Evolutionary conservation across 2,329 filamentous ascomycete genomes (phyloP).

Genomic region (Teratosphaeria nubilosa): DNA sequence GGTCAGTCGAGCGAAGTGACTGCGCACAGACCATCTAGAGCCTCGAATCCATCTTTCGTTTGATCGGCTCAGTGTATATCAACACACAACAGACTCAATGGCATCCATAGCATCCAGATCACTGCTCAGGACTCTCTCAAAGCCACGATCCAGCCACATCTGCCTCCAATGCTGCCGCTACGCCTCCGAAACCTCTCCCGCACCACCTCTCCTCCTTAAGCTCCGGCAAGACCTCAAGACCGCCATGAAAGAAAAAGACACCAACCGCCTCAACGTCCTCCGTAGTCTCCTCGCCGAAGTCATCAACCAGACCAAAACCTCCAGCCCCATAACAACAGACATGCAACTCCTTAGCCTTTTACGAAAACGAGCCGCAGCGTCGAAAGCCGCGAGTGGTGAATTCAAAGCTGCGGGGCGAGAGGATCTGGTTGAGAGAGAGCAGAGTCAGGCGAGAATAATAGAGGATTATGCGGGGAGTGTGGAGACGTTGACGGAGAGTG

Average conservation of each 20-base stretch:
- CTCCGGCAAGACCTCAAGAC: slow-evolving; percentile 38
- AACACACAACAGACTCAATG: slow-evolving; percentile 5
- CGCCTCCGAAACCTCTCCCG: slow-evolving; percentile 13
- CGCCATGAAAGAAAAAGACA: slow-evolving; percentile 40
- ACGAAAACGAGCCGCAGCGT: slow-evolving; percentile 50
- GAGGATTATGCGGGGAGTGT: slow-evolving; percentile 55
- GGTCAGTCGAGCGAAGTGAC: too few relatives aligned
- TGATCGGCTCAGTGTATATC: not conserved
- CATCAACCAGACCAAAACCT: slow-evolving; percentile 66
- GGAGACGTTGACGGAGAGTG: slow-evolving; percentile 46
- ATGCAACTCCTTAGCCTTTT: slow-evolving; percentile 58
- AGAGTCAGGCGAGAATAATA: slow-evolving; percentile 53
- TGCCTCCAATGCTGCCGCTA: slow-evolving; percentile 18
- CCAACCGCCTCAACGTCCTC: slow-evolving; percentile 55
- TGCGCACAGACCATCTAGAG: not conserved
- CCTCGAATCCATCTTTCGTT: not conserved
- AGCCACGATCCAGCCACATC: slow-evolving; percentile 7
- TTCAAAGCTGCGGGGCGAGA: slow-evolving; percentile 53
- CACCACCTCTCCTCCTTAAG: slow-evolving; percentile 34
- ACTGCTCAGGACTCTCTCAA: slow-evolving; percentile 6
- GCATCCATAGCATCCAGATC: slow-evolving; percentile 8
- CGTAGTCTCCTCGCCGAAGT: slow-evolving; percentile 59
- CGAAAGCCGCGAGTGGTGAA: slow-evolving; percentile 51
- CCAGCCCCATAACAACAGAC: slow-evolving; percentile 59
- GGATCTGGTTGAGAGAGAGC: slow-evolving; percentile 63